Evolutionary conservation across 805 yeast genomes (phyloP), one percentile per base, ranked within the genome.

Genomic region (Wickerhamia fluorescens): DNA sequence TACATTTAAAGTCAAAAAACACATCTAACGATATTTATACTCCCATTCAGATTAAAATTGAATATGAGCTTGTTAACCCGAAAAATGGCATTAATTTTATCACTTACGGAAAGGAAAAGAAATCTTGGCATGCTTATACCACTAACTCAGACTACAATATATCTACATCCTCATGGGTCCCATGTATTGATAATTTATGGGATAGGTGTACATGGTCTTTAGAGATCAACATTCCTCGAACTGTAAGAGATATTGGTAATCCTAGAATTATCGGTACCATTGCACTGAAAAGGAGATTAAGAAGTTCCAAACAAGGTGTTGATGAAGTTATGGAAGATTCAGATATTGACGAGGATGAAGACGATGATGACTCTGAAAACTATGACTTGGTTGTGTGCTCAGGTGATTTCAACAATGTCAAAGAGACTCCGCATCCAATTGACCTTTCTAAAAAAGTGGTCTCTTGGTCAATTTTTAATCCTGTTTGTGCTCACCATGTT

Each of bases 161-260:
- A 3, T 74, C 92, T 10, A 83, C 97, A 0, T 84, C 95, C 2
- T 80, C 87, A n/a, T 92, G 99, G 99, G 82, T 92, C 27, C 99
- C 99, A 0, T 92, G 98, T 49, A 69, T 92, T 5, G 96, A 92
- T 40, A 83, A 80, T 25, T 53, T 87, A 18, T 80, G 88, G 72
- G 96, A 87, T 43, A 73, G 85, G 37, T 80, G 83, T 24, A 81
- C 96, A 1, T 92, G 97, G 97, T 87, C 87, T 38, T 50, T 92
- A 7, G 94, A 85, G 47, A 63, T 92, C n/a, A 74, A 78, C 36
- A 76, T 86, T 3, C 95, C 96, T 0, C 71, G 84, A 43, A 78
- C 89, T 0, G 66, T 88, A 1, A 73, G 74, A 21, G 88, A 84
- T 48, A 73, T 88, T 18, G 80, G 74, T 1, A 58, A 57, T 25